Evolutionary conservation across 108 stramenopile genomes (phyloP).

Genomic region (Licmophora abbreviata): DNA sequence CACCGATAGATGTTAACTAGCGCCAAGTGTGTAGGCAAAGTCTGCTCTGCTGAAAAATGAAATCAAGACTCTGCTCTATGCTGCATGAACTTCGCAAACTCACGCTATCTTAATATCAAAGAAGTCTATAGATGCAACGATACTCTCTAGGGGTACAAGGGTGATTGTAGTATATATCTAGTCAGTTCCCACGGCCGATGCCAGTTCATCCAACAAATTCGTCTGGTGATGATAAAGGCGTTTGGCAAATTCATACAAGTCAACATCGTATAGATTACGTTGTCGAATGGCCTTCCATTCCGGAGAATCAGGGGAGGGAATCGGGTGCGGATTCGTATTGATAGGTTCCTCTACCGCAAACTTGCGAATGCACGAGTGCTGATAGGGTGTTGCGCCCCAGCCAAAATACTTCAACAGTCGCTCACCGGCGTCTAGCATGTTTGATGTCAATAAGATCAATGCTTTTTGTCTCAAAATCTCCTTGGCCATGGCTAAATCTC

Average conservation of each 20-base stretch:
- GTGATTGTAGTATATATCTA: too few relatives aligned
- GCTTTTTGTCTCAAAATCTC: slow-evolving; percentile 22
- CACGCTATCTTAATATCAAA: too few relatives aligned
- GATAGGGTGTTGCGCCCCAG: background rate
- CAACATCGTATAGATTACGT: slow-evolving; percentile 18
- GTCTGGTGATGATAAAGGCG: slow-evolving; percentile 14
- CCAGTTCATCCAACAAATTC: slow-evolving; percentile 6
- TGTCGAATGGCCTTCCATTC: slow-evolving; percentile 2
- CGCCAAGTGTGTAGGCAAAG: too few relatives aligned
- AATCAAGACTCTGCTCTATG: too few relatives aligned
- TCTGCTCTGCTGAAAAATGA: too few relatives aligned
- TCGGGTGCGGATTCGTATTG: slow-evolving; percentile 6
- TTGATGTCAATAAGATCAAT: background rate
- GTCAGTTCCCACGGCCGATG: too few relatives aligned
- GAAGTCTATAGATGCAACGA: too few relatives aligned
- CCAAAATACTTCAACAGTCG: slow-evolving; percentile 6
- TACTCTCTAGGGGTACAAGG: too few relatives aligned
- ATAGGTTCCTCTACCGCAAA: slow-evolving; percentile 1
- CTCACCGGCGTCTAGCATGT: background rate
- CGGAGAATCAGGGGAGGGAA: background rate
- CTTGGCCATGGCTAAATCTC: slow-evolving; percentile 31
- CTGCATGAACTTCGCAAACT: too few relatives aligned
- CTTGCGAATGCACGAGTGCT: background rate
- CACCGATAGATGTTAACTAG: too few relatives aligned
- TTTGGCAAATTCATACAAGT: slow-evolving; percentile 20